Percentiles rank a stretch among this genome's conserved stretches.
These are phyloP conservation scores for Citeromyces nyonsensis DNA, from an alignment of 805 yeast genomes.

Conservation along the genomic window DNA sequence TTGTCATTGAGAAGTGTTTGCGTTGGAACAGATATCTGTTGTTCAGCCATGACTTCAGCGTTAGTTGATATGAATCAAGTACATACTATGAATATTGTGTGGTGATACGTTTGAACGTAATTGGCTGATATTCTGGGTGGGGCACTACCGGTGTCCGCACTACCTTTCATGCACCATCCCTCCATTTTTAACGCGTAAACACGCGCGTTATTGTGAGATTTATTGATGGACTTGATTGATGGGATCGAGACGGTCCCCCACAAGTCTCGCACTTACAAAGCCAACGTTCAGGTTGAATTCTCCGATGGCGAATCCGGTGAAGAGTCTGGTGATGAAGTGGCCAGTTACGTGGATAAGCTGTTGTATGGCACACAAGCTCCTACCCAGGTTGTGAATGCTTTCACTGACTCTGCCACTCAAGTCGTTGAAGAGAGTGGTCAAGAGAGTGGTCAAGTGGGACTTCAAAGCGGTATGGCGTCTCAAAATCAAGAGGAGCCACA, in stretches of 20 bases:
- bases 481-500: neutral
- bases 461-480: neutral
- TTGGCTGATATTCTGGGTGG: no score
- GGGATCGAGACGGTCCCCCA: slow-evolving; percentile 1
- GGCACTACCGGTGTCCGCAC: no score
- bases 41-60: no score
- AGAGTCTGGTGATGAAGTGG: neutral
- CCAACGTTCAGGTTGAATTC: neutral
- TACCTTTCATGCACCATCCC: no score
- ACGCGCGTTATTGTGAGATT: slow-evolving; percentile 1
- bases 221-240: slow-evolving; percentile 2
- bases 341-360: neutral
- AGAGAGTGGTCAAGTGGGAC: no score
- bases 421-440: no score
- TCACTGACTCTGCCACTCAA: no score
- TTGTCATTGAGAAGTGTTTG: slow-evolving; percentile 49
- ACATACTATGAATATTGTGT: no score
- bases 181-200: no score
- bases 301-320: neutral
- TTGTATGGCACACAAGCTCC: no score
- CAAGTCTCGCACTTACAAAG: slow-evolving; percentile 1
- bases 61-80: no score
- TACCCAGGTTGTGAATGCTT: neutral
- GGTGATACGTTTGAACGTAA: no score
- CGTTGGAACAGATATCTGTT: slow-evolving; percentile 20